These are phyloP conservation scores for Lotus japonicus DNA, from an alignment of 306 rosid genomes.

Conservation along the genomic window DNA sequence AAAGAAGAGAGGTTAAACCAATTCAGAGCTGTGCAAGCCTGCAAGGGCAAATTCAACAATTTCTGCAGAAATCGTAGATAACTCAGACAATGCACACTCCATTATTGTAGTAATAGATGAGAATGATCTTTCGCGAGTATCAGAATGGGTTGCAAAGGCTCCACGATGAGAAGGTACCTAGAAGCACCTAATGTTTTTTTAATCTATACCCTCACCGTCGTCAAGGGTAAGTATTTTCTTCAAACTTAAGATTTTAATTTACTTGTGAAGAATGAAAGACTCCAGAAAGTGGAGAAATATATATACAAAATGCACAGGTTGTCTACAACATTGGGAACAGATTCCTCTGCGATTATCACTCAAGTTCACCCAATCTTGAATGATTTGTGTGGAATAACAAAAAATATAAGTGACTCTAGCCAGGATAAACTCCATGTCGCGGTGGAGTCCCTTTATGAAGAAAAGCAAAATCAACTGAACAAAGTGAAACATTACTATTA, in stretches of 20 bases:
- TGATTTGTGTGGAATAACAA: conserved; percentile 61
- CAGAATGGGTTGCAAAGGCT: conserved; percentile 72
- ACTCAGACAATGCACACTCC: conserved; percentile 40
- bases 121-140: conserved; percentile 92
- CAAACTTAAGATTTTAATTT: conserved; percentile 17
- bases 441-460: conserved; percentile 72
- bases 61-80: conserved; percentile 79
- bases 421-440: conserved; percentile 63
- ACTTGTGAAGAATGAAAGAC: conserved; percentile 66
- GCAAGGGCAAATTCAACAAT: conserved; percentile 72
- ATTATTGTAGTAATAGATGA: conserved; percentile 44
- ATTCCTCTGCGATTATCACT: conserved; percentile 60
- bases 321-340: conserved; percentile 81
- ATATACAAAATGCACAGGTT: conserved; percentile 52
- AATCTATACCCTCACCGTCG: not conserved
- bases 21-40: conserved; percentile 67
- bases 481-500: no score
- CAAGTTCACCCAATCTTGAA: conserved; percentile 85
- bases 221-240: not conserved
- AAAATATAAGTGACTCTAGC: conserved; percentile 63
- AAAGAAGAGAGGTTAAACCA: conserved; percentile 85
- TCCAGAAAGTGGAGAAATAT: conserved; percentile 62
- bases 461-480: conserved; percentile 75
- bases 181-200: conserved; percentile 3
- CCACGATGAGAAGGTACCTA: conserved; percentile 67